Evolutionary conservation across 2,329 filamentous ascomycete genomes (phyloP), one percentile per base, ranked within the genome.

Genomic region (Hortaea sp.): DNA sequence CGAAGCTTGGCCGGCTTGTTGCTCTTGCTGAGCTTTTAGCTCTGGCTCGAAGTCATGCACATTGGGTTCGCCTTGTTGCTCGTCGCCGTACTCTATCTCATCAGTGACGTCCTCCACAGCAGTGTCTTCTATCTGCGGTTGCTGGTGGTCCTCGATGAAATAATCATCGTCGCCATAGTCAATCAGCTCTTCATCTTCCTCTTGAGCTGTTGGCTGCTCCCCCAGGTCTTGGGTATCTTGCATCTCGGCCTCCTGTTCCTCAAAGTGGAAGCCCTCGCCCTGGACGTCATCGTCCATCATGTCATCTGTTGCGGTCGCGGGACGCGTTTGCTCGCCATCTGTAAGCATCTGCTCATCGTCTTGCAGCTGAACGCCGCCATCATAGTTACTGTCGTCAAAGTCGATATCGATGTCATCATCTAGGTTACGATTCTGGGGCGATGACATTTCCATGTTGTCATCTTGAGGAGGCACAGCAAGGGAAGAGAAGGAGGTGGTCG

Each of bases 401-500:
- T 82, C 78, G 49, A 82, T 78, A 48, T 79, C 76, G 45, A 76
- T 74, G 46, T 78, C 74, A 43, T 68, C 69, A 44, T 75, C 71
- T 39, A 61, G 62, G 41, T 66, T 54, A 32, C 63, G 70, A 47
- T 63, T 57, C 27, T 72, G 69, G 28, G 58, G 52, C 38, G 74
- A 68, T 56, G 75, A 68, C 57, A 81, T 68, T 51, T 79, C 75
- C 76, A 78, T 78, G 46, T 70, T 70, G 54, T 77, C 74, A 42
- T 68, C 68, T 45, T 66, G 63, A 7, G 39, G 38, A 12, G 58
- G 57, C 29, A 53, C 43, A 7, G 53, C 41, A 29, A 60, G 49
- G 13, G 57, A 49, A 31, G 53, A 45, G 42, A 61, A 60, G n/a
- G 53, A 45, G 32, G 53, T 52, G 11, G 46, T 45, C 12, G 56